Evolutionary conservation across 108 stramenopile species (phyloP), one percentile per base, ranked within the genome.

Genomic region (Nitzschia inconspicua): DNA sequence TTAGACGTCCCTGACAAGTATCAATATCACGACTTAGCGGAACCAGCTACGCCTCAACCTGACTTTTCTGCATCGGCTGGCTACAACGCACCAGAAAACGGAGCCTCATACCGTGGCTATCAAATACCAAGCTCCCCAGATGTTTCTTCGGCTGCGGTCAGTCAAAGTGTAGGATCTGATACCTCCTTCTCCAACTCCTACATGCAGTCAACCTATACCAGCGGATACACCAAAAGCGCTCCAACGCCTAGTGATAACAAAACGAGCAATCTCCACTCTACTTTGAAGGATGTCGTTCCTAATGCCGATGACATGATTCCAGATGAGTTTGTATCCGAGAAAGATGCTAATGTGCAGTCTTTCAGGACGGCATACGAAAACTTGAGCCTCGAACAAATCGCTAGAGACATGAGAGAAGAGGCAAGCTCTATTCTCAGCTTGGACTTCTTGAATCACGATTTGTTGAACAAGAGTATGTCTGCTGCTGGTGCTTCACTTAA

Each of bases 251-350:
- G 37, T 11, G 37, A 39, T n/a, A n/a, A n/a, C n/a, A n/a, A n/a
- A n/a, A n/a, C n/a, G n/a, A n/a, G n/a, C n/a, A n/a, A n/a, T n/a
- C n/a, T n/a, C n/a, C n/a, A n/a, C 6, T 54, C 53, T 19, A 32
- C 34, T 32, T 32, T 54, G 32, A 29, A 49, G 27, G 30, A 24
- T 9, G 48, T 54, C 37, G 53, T 54, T 35, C 53, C 53, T 20
- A 23, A 54, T 32, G 16, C 23, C 20, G 46, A 61, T 9, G 31
- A 23, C 11, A 44, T 72, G 27, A 39, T 72, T 23, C 29, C 70
- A 0, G 70, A 72, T 32, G 39, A 64, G 34, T 72, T 72, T 44
- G 62, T 72, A 25, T 34, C 62, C 16, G 70, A 72, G 37, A 61
- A 55, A 14, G 54, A 63, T 28, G 52, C 49, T 3, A 47, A 72